Percentiles rank a stretch among this genome's conserved stretches.
Evolutionary conservation across 257 asterid genomes (phyloP).

Genomic region (Osmanthus fragrans): DNA sequence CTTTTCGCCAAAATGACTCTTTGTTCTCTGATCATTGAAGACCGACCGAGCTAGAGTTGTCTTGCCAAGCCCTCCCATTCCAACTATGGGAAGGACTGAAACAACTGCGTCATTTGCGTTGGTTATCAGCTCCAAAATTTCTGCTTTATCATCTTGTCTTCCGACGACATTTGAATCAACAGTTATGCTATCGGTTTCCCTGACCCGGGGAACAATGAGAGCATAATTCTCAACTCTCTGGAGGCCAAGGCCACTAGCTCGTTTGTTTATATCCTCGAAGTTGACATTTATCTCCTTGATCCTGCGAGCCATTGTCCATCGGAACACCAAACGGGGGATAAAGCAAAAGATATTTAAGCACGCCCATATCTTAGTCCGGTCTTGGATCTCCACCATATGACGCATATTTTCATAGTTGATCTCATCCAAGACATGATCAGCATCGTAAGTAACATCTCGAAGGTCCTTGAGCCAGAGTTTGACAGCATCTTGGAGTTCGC

Average conservation of each 20-base stretch:
- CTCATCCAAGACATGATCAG: slow-evolving; percentile 32
- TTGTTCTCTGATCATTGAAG: not conserved
- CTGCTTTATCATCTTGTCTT: slow-evolving; percentile 21
- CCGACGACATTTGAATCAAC: slow-evolving; percentile 19
- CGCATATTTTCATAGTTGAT: slow-evolving; percentile 18
- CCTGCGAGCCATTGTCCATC: slow-evolving; percentile 14
- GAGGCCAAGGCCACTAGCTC: slow-evolving; percentile 11
- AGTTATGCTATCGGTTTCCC: slow-evolving; percentile 12
- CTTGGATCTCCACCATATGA: not conserved
- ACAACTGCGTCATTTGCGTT: not conserved
- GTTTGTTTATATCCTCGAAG: not conserved
- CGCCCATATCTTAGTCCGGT: slow-evolving; percentile 4
- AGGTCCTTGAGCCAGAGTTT: slow-evolving; percentile 25
- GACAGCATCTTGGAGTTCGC: not conserved
- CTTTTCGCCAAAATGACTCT: not conserved
- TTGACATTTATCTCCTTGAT: slow-evolving; percentile 12
- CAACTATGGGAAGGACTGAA: slow-evolving; percentile 24
- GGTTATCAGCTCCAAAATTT: not conserved
- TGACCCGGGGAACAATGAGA: not conserved
- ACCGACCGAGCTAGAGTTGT: slow-evolving; percentile 29
- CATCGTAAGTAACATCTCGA: slow-evolving; percentile 21
- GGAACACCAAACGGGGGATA: not conserved
- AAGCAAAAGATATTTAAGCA: not conserved
- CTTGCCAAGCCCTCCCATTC: slow-evolving; percentile 33
- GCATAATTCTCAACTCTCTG: not conserved